Conservation (phyloP, 495 filamentous ascomycete species). For the Penicillium desertorum region DNA sequence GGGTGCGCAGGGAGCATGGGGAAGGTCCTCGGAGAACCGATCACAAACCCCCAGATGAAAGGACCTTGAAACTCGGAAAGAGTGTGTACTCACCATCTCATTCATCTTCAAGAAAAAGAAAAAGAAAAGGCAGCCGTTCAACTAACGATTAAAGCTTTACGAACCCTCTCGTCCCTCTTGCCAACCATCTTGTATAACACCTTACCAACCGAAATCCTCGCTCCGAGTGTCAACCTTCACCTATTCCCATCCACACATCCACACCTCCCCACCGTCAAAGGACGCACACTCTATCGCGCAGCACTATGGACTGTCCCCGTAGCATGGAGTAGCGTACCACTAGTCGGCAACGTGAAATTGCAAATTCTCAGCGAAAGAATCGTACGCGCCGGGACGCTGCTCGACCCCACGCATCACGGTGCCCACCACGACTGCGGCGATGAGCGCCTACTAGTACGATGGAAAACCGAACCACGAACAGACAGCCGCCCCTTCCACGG, state of each 20-base stretch:
- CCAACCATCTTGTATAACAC: conserved; percentile 80
- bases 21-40: conserved; percentile 26
- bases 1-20: conserved; percentile 18
- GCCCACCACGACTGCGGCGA: conserved; percentile 46
- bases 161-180: conserved; percentile 80
- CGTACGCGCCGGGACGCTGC: conserved; percentile 53
- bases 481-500: conserved; percentile 31
- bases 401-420: conserved; percentile 28
- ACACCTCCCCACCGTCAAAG: conserved; percentile 87
- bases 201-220: conserved; percentile 82
- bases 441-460: conserved; percentile 83
- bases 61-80: conserved; percentile 85
- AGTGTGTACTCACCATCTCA: conserved; percentile 53
- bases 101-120: background rate
- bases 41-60: conserved; percentile 63
- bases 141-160: conserved; percentile 59
- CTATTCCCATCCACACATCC: conserved; percentile 97
- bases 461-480: conserved; percentile 64
- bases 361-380: conserved; percentile 87
- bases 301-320: conserved; percentile 94
- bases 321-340: conserved; percentile 88
- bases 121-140: background rate
- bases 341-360: conserved; percentile 84
- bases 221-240: conserved; percentile 85
- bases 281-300: conserved; percentile 84